Conservation (phyloP, 345 rosid genomes). For the Eutrema heterophyllum region DNA sequence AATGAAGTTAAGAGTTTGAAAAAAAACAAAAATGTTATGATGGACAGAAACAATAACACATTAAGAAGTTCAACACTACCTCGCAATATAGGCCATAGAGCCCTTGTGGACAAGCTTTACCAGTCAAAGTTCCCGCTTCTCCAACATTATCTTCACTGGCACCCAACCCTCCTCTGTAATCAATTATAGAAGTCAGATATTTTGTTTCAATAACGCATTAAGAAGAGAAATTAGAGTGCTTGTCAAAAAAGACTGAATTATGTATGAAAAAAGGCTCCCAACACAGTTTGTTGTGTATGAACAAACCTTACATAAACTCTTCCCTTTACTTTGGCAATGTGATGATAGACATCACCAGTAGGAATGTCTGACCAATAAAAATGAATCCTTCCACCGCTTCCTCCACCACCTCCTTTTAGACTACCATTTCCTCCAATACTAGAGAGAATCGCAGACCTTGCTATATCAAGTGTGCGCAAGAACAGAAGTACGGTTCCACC, state of each 20-base stretch:
- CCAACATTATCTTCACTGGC: constrained; percentile 61
- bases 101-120: constrained; percentile 83
- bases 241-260: background rate
- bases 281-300: background rate
- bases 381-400: constrained; percentile 95
- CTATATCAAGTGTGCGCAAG: constrained; percentile 49
- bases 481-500: constrained; percentile 90
- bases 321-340: constrained; percentile 78
- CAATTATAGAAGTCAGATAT: background rate
- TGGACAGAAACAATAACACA: background rate
- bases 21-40: background rate
- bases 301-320: constrained; percentile 67
- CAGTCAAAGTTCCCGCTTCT: constrained; percentile 73
- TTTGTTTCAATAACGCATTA: background rate
- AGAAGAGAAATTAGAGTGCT: background rate
- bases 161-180: constrained; percentile 76
- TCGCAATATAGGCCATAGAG: constrained; percentile 82
- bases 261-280: background rate
- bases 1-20: background rate
- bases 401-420: constrained; percentile 79
- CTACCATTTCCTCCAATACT: constrained; percentile 81
- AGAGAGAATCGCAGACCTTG: constrained; percentile 52
- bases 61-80: constrained; percentile 38
- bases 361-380: constrained; percentile 87
- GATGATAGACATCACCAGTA: constrained; percentile 66